A percentile compares a stretch with the other conserved stretches of the same genome.
Evolutionary conservation across 176 grass and related monocot species (phyloP).

Genomic region (Alloteropsis semialata): DNA sequence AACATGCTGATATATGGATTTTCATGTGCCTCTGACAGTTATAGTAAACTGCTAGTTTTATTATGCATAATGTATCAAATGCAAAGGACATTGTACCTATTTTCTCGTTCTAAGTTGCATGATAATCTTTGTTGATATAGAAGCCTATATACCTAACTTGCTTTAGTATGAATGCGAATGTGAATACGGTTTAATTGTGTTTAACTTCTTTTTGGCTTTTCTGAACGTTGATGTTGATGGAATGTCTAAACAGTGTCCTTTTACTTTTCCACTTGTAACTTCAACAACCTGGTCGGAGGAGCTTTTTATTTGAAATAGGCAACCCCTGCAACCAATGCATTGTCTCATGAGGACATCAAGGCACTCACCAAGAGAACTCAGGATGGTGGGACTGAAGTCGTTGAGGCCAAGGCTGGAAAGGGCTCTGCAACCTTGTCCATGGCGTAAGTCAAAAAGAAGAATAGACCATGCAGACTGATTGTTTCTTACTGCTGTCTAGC

Average conservation of each 20-base stretch:
- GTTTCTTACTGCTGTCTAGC: not conserved
- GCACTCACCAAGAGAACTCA: conserved; percentile 96
- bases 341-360: conserved; percentile 65
- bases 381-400: conserved; percentile 92
- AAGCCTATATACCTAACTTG: not conserved
- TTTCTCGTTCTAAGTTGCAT: not conserved
- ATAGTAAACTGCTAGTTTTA: not conserved
- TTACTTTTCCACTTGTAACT: not conserved
- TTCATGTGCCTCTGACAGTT: not conserved
- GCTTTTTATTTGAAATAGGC: conserved; percentile 37
- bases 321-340: conserved; percentile 61
- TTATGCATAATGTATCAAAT: not conserved
- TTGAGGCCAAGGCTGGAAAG: conserved; percentile 95
- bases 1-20: not conserved
- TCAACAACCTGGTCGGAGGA: not conserved
- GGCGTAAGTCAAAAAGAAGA: conserved; percentile 63
- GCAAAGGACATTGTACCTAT: not conserved
- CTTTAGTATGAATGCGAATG: not conserved
- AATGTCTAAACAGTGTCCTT: not conserved
- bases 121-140: not conserved
- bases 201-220: not conserved
- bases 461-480: not conserved
- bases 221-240: not conserved
- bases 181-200: not conserved
- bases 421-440: conserved; percentile 97